These are phyloP conservation scores for Pichia sp. DNA, from an alignment of 1,139 yeast species.

Conservation along the genomic window DNA sequence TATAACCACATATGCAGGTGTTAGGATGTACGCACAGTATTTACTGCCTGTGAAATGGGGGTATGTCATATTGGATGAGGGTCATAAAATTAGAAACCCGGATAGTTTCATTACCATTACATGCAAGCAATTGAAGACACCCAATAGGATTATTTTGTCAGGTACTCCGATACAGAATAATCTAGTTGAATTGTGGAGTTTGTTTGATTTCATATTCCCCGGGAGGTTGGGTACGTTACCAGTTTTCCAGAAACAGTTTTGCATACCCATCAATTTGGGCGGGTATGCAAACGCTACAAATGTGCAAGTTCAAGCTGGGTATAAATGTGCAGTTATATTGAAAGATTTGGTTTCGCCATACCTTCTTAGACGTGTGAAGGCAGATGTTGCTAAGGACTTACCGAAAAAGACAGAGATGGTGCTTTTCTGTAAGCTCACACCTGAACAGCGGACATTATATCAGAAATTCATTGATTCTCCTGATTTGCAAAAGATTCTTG, in stretches of 20 bases:
- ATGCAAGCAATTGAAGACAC: constrained; percentile 76
- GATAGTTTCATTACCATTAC: constrained; percentile 81
- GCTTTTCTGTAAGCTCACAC: constrained; percentile 77
- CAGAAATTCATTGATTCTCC: constrained; percentile 67
- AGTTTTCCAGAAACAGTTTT: constrained; percentile 86
- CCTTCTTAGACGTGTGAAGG: constrained; percentile 74
- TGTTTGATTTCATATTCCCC: constrained; percentile 92
- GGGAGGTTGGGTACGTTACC: constrained; percentile 94
- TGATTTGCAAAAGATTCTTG: constrained; percentile 63
- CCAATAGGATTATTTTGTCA: constrained; percentile 76
- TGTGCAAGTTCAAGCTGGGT: constrained; percentile 93
- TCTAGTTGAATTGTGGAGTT: constrained; percentile 93
- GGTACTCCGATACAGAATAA: constrained; percentile 99
- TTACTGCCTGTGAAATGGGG: constrained; percentile 78
- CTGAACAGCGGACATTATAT: constrained; percentile 67
- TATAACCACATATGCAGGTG: constrained; percentile 88
- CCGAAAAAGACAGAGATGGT: constrained; percentile 95
- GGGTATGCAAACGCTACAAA: constrained; percentile 98
- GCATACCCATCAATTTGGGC: constrained; percentile 91
- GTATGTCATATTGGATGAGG: constrained; percentile 88
- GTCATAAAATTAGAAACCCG: constrained; percentile 94
- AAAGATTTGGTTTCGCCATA: constrained; percentile 89
- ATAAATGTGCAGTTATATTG: constrained; percentile 88
- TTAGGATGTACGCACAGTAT: constrained; percentile 65
- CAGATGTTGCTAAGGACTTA: constrained; percentile 93